phyloP scores from a whole-genome alignment of 495 filamentous ascomycete genomes.

The Staphylotrichum tortipilum region DNA sequence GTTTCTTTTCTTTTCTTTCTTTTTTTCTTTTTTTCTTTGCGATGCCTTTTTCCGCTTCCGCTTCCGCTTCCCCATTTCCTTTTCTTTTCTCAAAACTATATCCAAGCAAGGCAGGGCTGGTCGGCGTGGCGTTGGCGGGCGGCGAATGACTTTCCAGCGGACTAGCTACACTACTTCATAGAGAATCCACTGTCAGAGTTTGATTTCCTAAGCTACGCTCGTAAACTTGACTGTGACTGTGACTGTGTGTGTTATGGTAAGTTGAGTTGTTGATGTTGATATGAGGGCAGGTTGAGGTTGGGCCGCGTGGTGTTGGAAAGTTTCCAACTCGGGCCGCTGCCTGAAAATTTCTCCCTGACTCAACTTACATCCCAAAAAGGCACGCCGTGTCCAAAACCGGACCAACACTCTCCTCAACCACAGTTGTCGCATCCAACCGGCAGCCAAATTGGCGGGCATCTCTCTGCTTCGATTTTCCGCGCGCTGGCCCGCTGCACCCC shows the following conservation, averaged over 20 bases:
- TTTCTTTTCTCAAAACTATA: too few relatives aligned
- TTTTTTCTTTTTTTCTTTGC: neutral
- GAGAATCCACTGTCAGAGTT: too few relatives aligned
- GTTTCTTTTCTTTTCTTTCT: too few relatives aligned
- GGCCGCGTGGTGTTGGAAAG: neutral
- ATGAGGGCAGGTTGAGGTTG: neutral
- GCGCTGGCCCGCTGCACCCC: constrained; percentile 19
- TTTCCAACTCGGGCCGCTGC: neutral
- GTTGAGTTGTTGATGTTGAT: too few relatives aligned
- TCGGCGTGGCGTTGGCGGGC: neutral
- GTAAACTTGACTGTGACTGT: too few relatives aligned
- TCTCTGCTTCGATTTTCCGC: neutral
- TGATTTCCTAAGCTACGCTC: too few relatives aligned
- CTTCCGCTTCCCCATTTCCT: too few relatives aligned
- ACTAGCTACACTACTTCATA: neutral
- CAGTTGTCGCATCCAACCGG: neutral
- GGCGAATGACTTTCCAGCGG: neutral
- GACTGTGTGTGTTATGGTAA: neutral
- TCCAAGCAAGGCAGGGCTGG: neutral
- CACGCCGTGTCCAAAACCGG: neutral
- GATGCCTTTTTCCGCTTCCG: too few relatives aligned
- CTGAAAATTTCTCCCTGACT: constrained; percentile 16
- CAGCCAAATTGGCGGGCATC: constrained; percentile 13
- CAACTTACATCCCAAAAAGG: constrained; percentile 3
- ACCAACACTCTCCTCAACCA: too few relatives aligned